Percentiles rank a stretch among this genome's conserved stretches.
Conservation (phyloP, 169 alveolate genomes). For the Plasmodium knowlesi region DNA sequence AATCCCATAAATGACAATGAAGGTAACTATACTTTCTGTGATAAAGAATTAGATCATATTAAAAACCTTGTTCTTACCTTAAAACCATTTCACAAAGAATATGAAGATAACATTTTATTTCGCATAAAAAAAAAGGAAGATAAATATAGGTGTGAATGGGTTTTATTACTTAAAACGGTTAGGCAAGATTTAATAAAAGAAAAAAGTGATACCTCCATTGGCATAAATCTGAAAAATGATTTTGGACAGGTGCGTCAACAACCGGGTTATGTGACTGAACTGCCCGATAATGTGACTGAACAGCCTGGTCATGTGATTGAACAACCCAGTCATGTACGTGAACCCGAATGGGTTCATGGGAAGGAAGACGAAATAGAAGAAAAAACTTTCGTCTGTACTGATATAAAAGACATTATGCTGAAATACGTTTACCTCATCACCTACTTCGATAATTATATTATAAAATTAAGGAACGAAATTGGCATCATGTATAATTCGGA, state of each 20-base stretch:
- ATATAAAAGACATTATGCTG: slow-evolving; percentile 52
- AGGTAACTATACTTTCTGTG: slow-evolving; percentile 39
- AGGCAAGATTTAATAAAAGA: slow-evolving; percentile 5
- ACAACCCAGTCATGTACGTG: not conserved
- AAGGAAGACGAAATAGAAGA: slow-evolving; percentile 31
- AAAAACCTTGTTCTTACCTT: slow-evolving; percentile 44
- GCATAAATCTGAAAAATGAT: slow-evolving; percentile 10
- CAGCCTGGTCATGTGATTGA: not conserved
- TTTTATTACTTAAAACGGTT: slow-evolving; percentile 38
- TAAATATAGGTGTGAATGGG: slow-evolving; percentile 64
- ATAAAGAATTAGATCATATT: slow-evolving; percentile 42
- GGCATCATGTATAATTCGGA: slow-evolving; percentile 1
- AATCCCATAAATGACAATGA: slow-evolving; percentile 3
- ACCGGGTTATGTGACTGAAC: not conserved
- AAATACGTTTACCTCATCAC: slow-evolving; percentile 33
- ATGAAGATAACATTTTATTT: slow-evolving; percentile 34
- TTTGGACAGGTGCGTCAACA: not conserved
- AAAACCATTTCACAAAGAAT: slow-evolving; percentile 59
- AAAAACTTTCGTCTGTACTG: slow-evolving; percentile 30
- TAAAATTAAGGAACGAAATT: slow-evolving; percentile 16
- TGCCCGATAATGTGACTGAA: no score
- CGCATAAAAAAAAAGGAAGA: slow-evolving; percentile 43
- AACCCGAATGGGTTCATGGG: not conserved
- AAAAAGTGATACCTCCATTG: not conserved
- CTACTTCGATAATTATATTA: slow-evolving; percentile 39